These are phyloP conservation scores for Lactuca sativa DNA, from an alignment of 129 eudicot species.

Conservation along the genomic window DNA sequence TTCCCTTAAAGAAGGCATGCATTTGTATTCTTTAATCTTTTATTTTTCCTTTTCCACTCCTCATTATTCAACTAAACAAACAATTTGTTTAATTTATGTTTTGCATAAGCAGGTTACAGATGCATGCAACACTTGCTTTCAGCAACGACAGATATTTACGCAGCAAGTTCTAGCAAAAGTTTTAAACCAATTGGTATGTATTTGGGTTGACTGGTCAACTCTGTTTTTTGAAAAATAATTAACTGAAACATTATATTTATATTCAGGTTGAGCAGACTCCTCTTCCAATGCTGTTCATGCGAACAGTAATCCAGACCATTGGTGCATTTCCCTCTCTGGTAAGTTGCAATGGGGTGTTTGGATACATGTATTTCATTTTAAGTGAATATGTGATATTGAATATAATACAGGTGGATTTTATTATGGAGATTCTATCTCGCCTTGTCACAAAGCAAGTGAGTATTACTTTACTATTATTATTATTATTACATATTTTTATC, in stretches of 20 bases:
- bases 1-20: conserved; percentile 85
- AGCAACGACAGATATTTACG: conserved; percentile 79
- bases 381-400: conserved; percentile 20
- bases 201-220: neutral
- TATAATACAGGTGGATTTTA: conserved; percentile 78
- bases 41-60: conserved; percentile 3
- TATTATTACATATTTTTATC: conserved; percentile 8
- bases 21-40: neutral
- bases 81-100: neutral
- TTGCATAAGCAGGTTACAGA: conserved; percentile 74
- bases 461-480: no score
- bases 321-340: conserved; percentile 95
- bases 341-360: conserved; percentile 23
- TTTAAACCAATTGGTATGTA: conserved; percentile 83
- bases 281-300: conserved; percentile 94
- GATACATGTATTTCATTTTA: neutral
- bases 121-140: conserved; percentile 97
- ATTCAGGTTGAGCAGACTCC: conserved; percentile 99
- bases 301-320: conserved; percentile 90
- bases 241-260: neutral
- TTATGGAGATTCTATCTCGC: conserved; percentile 93
- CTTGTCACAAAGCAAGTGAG: conserved; percentile 96
- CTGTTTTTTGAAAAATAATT: neutral
- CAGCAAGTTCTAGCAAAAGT: conserved; percentile 98
- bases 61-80: conserved; percentile 19